phyloP scores from a whole-genome alignment of 768 basidiomycete genomes.

The Podaxis sp. region DNA sequence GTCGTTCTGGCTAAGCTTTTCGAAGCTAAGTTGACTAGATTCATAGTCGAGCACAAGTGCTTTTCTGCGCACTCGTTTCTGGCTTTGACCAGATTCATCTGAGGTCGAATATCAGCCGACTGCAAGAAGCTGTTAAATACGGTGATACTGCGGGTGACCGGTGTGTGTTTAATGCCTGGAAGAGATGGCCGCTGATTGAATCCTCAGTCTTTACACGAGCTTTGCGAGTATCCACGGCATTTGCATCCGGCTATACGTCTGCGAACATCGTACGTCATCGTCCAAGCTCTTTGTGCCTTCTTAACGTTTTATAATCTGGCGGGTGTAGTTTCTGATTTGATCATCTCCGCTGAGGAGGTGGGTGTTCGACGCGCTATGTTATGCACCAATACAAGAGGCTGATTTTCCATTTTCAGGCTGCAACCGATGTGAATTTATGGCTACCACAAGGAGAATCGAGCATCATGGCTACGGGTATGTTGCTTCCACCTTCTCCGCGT shows the following conservation, averaged over 20 bases:
- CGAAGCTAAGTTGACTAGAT: slow-evolving; percentile 10
- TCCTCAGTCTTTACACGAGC: slow-evolving; percentile 56
- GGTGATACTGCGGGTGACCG: slow-evolving; percentile 68
- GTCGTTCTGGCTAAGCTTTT: slow-evolving; percentile 11
- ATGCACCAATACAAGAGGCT: neutral
- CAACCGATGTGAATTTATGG: slow-evolving; percentile 55
- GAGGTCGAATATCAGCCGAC: slow-evolving; percentile 54
- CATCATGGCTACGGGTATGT: slow-evolving; percentile 52
- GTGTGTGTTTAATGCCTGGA: slow-evolving; percentile 29
- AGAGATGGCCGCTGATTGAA: neutral
- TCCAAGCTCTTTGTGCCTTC: neutral
- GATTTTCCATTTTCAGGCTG: slow-evolving; percentile 35
- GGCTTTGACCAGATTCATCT: slow-evolving; percentile 68
- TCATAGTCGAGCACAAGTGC: slow-evolving; percentile 54
- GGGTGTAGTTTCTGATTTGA: slow-evolving; percentile 53
- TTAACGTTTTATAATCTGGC: slow-evolving; percentile 7
- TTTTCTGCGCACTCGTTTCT: slow-evolving; percentile 62
- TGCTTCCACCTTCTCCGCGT: neutral
- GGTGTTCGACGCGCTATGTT: slow-evolving; percentile 4
- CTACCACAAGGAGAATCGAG: slow-evolving; percentile 52
- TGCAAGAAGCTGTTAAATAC: slow-evolving; percentile 63
- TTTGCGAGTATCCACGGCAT: slow-evolving; percentile 57
- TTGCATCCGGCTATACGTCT: slow-evolving; percentile 53
- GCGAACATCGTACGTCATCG: slow-evolving; percentile 53
- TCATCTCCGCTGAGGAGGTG: slow-evolving; percentile 62